Evolutionary conservation across 768 basidiomycete genomes (phyloP), one percentile per base, ranked within the genome.

Genomic region (Cystobasidium ongulense): DNA sequence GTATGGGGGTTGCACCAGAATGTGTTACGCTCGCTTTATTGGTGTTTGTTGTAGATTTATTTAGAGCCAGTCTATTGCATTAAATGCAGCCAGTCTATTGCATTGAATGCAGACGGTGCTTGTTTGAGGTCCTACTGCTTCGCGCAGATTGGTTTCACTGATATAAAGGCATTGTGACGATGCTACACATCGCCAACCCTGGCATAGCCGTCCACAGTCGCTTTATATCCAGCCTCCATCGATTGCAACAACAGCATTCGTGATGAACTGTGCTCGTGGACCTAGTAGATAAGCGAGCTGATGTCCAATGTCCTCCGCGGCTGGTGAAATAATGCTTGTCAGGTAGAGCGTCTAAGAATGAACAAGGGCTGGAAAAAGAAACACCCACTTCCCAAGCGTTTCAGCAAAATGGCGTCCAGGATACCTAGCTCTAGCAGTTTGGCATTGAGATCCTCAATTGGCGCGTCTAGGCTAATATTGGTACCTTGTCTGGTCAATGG

Each of bases 261-360:
- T 73, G 13, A 73, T 54, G 70, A 73, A 73, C 11, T 63, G 31
- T 13, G 36, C 72, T 5, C 72, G 15, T 5, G 72, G 72, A 25
- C 72, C 72, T 43, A 73, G 68, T 3, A 73, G 27, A 39, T 70
- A 73, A 1, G 52, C 57, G 10, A 73, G 41, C 36, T 73, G 72
- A 54, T 73, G 72, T 3, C 63, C 72, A 25, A 73, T 64, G 46
- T 73, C 72, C 72, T 73, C 72, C 8, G 72, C 63, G 17, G 70
- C 72, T 73, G 35, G 10, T 36, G 43, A n/a, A 46, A 35, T 7
- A 29, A 15, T 10, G 13, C 33, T 8, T 21, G 31, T 64, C 41
- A 39, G 31, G 8, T 62, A 15, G 27, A 63, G 5, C 33, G 31
- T 13, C 17, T 38, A n/a, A 17, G 21, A 18, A n/a, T 4, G n/a